These are phyloP conservation scores for Plectosphaerella plurivora DNA, from an alignment of 2,329 filamentous ascomycete species.

Conservation along the genomic window DNA sequence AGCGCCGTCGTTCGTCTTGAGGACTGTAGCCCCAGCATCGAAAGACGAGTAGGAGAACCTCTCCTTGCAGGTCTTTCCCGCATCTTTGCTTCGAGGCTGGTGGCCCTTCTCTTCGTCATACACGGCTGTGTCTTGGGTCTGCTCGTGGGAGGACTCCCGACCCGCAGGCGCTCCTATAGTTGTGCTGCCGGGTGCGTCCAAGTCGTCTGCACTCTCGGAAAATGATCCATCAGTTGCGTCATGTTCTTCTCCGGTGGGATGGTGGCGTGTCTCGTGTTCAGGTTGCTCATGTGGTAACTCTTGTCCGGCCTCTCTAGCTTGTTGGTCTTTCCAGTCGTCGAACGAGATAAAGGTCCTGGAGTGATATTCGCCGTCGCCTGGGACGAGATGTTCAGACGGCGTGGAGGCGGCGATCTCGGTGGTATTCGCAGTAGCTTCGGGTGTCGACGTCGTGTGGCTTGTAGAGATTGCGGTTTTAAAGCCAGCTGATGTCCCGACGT, in stretches of 20 bases:
- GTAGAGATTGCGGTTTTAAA: no score
- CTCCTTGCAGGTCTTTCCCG: slow-evolving; percentile 96
- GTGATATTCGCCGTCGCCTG: slow-evolving; percentile 10
- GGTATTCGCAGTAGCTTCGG: neutral
- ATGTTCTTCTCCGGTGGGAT: slow-evolving; percentile 36
- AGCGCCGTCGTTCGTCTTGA: slow-evolving; percentile 82
- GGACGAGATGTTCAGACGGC: slow-evolving; percentile 8
- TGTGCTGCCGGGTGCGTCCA: slow-evolving; percentile 32
- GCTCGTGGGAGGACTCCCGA: slow-evolving; percentile 17
- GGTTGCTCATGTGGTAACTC: slow-evolving; percentile 75
- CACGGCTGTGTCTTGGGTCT: slow-evolving; percentile 32
- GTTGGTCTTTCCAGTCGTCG: slow-evolving; percentile 96
- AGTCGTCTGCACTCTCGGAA: slow-evolving; percentile 56
- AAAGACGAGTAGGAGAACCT: slow-evolving; percentile 97
- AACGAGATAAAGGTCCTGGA: slow-evolving; percentile 80
- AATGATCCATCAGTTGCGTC: neutral
- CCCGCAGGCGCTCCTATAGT: neutral
- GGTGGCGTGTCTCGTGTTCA: slow-evolving; percentile 81
- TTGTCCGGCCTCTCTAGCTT: slow-evolving; percentile 70
- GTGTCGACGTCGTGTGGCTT: neutral
- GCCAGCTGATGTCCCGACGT: slow-evolving; percentile 41
- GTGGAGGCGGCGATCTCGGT: neutral
- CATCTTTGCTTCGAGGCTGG: slow-evolving; percentile 76
- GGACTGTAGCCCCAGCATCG: slow-evolving; percentile 87
- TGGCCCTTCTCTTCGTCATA: slow-evolving; percentile 46